Evolutionary conservation across 2,329 filamentous ascomycete species (phyloP).

Genomic region (Fusarium xyrophilum): DNA sequence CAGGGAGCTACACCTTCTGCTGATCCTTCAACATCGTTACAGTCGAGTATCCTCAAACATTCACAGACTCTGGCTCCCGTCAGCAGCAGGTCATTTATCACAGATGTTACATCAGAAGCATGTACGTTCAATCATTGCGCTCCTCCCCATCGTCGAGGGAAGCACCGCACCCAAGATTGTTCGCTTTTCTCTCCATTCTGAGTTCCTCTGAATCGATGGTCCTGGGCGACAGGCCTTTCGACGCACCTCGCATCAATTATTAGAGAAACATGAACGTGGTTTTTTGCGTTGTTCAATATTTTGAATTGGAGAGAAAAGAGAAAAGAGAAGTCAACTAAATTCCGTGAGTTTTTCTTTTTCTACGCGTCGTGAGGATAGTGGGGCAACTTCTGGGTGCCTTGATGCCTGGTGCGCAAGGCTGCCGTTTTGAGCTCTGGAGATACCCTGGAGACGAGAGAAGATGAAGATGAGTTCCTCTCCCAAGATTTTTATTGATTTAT

Average conservation of each 20-base stretch:
- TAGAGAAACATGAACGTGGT: slow-evolving; percentile 52
- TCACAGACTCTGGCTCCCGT: neutral
- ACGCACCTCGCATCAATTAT: slow-evolving; percentile 57
- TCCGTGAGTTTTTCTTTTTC: slow-evolving; percentile 31
- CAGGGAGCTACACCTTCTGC: neutral
- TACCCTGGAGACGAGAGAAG: neutral
- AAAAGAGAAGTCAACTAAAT: slow-evolving; percentile 16
- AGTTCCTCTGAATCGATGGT: slow-evolving; percentile 56
- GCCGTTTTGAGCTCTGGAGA: neutral
- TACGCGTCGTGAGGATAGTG: slow-evolving; percentile 25
- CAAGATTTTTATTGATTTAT: neutral
- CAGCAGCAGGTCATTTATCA: slow-evolving; percentile 11
- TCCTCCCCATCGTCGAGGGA: slow-evolving; percentile 59
- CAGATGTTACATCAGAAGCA: slow-evolving; percentile 35
- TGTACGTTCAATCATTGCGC: slow-evolving; percentile 68
- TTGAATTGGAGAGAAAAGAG: slow-evolving; percentile 41
- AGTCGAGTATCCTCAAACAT: neutral
- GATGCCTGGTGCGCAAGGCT: slow-evolving; percentile 30
- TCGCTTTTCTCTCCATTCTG: slow-evolving; percentile 62
- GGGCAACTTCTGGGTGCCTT: slow-evolving; percentile 29
- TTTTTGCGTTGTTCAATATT: slow-evolving; percentile 58
- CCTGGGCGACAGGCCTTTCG: slow-evolving; percentile 52
- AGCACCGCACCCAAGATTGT: slow-evolving; percentile 68
- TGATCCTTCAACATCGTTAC: neutral
- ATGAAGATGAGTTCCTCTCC: neutral